Base-by-base conservation (phyloP, 192 early-diverging fungal species). In the Dissophora globulifera region DNA sequence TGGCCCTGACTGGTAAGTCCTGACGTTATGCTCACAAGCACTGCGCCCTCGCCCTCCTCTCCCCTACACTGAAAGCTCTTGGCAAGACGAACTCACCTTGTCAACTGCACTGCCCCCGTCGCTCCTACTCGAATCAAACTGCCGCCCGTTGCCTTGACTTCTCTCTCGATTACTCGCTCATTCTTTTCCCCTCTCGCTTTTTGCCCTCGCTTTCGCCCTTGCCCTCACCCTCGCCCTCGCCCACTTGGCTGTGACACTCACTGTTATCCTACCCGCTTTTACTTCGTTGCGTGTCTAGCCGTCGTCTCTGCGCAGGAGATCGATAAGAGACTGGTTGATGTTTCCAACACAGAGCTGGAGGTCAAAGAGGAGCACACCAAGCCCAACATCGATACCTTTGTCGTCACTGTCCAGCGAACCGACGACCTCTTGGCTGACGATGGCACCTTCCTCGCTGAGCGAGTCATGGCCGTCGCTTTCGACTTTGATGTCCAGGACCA, bases 401-500 rank as follows among this genome's bases (percentile, higher is more conserved):
- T 79, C 55, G 84, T 88, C 40, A 85, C 84, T 10, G 84, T 88
- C 22, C 81, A 83, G 52, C 78, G 84, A 10, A 78, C 83, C 13
- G 86, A 88, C 51, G 86, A 88, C 42, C 79, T 88, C 16, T 59
- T 88, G 19, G 76, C 82, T 30, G 86, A 88, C 60, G 79, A 86
- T 51, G 86, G 86, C 38, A 63, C 79, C 47, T 71, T 85, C 48
- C 67, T 88, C 26, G 86, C 84, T 17, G 86, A 88, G 65, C 78
- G 84, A 43, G 31, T 86, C 54, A 81, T 83, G 81, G 72, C 84
- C 35, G 84, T 88, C n/a, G 78, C 81, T 32, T 78, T 88, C n/a
- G 72, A 78, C 32, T 88, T 88, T 80, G 86, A 86, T 59, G 71
- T 88, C 22, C 48, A 80, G 32, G 69, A 86, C 26, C 69, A 85